These are phyloP conservation scores for Phialocephala sp. DNA, from an alignment of 2,329 filamentous ascomycete species.

Conservation along the genomic window DNA sequence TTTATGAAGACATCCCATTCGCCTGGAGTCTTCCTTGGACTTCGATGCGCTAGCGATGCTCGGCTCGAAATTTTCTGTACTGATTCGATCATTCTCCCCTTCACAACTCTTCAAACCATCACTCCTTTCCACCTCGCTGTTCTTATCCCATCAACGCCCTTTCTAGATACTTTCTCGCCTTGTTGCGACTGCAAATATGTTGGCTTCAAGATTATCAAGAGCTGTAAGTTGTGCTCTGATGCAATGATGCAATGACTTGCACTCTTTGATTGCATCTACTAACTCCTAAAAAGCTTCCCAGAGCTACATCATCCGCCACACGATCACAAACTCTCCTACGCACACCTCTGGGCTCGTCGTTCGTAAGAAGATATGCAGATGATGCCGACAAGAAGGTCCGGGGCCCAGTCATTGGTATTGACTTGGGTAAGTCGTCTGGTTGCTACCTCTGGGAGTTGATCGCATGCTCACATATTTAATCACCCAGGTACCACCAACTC, in stretches of 20 bases:
- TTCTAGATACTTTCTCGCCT: conserved; percentile 28
- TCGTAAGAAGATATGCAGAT: conserved; percentile 79
- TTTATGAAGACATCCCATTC: background rate
- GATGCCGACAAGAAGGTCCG: conserved; percentile 83
- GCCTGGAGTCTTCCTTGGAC: background rate
- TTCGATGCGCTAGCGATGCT: background rate
- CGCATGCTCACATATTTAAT: conserved; percentile 32
- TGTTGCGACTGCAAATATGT: conserved; percentile 57
- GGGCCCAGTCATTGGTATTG: conserved; percentile 96
- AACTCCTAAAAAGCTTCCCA: conserved; percentile 67
- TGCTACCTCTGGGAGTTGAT: conserved; percentile 22
- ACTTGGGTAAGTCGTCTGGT: conserved; percentile 74
- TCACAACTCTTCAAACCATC: conserved; percentile 11
- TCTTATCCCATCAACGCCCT: conserved; percentile 26
- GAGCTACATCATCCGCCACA: conserved; percentile 72
- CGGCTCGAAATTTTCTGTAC: background rate
- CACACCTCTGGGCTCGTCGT: conserved; percentile 73
- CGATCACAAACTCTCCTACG: conserved; percentile 71
- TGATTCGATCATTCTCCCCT: conserved; percentile 7
- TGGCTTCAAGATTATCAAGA: conserved; percentile 74
- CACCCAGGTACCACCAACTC: conserved; percentile 86
- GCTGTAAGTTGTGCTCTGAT: conserved; percentile 64
- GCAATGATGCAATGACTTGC: conserved; percentile 9
- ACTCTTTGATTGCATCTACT: conserved; percentile 35
- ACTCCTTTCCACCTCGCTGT: conserved; percentile 17